These are phyloP conservation scores for Lentinula guzmanii DNA, from an alignment of 768 basidiomycete species.

Conservation along the genomic window DNA sequence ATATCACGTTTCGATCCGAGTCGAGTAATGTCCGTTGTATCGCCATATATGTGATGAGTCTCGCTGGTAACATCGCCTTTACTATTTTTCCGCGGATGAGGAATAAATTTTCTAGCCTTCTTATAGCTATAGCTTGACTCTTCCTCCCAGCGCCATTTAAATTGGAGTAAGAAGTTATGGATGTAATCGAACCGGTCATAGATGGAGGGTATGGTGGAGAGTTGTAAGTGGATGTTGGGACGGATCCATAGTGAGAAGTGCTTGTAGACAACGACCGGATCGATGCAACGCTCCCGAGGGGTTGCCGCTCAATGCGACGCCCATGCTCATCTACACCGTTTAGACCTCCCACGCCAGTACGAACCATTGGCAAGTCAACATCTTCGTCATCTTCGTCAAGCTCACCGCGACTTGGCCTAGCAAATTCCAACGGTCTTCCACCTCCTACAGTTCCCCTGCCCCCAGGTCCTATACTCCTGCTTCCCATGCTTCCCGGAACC, in stretches of 20 bases:
- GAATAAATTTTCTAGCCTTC: background rate
- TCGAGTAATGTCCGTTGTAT: background rate
- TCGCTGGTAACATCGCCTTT: background rate
- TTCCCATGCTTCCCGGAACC: background rate
- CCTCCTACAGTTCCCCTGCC: conserved; percentile 10
- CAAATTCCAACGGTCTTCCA: conserved; percentile 14
- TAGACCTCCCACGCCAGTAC: background rate
- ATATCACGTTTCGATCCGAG: background rate
- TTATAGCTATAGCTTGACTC: background rate
- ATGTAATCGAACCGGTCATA: background rate
- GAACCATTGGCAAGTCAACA: background rate
- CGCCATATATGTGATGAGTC: background rate
- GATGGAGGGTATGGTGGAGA: background rate
- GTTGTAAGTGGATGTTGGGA: background rate
- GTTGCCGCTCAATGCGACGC: background rate
- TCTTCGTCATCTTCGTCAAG: background rate
- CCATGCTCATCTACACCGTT: conserved; percentile 1
- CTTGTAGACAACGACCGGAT: background rate
- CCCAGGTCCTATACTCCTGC: background rate
- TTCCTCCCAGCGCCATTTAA: background rate
- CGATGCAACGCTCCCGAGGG: background rate
- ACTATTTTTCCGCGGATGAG: background rate
- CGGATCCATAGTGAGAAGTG: background rate
- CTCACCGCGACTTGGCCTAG: background rate
- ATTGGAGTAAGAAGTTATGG: background rate